Conservation (phyloP, 495 filamentous ascomycete genomes). For the Hypoxylon lienhwacheense region DNA sequence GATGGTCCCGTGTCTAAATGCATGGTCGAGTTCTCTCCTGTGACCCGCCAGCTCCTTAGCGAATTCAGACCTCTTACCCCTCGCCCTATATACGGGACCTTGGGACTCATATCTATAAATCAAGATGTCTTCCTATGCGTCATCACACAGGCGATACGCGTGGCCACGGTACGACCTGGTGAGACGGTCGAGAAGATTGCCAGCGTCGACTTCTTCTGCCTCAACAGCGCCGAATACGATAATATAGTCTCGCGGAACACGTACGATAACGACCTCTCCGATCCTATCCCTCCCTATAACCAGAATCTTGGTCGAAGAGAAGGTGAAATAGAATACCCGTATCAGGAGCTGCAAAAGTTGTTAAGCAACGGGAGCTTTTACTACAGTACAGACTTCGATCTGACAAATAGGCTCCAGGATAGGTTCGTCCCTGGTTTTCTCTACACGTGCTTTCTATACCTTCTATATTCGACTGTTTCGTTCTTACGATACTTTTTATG, state of each 20-base stretch:
- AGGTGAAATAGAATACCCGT: conserved; percentile 77
- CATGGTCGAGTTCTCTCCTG: conserved; percentile 80
- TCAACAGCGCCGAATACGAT: conserved; percentile 84
- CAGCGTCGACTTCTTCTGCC: conserved; percentile 87
- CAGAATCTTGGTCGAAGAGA: conserved; percentile 65
- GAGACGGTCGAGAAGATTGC: conserved; percentile 87
- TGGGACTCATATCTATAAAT: conserved; percentile 84
- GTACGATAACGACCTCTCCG: conserved; percentile 50
- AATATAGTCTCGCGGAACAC: conserved; percentile 62
- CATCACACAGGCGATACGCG: conserved; percentile 74
- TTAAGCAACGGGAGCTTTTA: conserved; percentile 96
- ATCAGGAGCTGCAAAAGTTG: conserved; percentile 84
- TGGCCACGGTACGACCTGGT: conserved; percentile 79
- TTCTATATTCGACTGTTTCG: background rate
- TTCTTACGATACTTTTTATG: background rate
- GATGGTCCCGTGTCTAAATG: conserved; percentile 60
- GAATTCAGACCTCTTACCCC: conserved; percentile 73
- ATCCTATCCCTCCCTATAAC: conserved; percentile 56
- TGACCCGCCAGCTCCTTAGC: conserved; percentile 65
- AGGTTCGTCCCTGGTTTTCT: conserved; percentile 61
- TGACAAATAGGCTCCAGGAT: conserved; percentile 91
- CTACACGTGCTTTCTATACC: background rate
- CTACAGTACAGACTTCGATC: conserved; percentile 94
- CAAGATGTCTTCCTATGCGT: conserved; percentile 90
- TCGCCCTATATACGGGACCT: conserved; percentile 80